Percentiles rank a stretch among this genome's conserved stretches.
These are phyloP conservation scores for Quercus bicolor DNA, from an alignment of 306 rosid species.

Conservation along the genomic window DNA sequence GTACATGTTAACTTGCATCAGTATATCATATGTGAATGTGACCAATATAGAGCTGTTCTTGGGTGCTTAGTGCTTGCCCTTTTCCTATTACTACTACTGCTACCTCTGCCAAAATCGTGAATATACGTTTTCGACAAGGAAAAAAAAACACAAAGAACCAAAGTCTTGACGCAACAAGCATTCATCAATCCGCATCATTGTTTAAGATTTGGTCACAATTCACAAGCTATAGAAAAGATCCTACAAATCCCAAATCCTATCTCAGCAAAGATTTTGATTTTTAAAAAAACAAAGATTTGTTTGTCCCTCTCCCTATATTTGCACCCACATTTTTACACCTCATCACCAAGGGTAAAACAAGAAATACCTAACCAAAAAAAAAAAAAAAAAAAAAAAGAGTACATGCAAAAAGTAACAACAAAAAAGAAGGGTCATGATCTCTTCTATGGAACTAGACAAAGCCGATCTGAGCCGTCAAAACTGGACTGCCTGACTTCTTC, in stretches of 20 bases:
- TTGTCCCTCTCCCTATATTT: constrained; percentile 28
- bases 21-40: no score
- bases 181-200: neutral
- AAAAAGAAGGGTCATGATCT: constrained; percentile 34
- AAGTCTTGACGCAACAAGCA: neutral
- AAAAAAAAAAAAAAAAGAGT: neutral
- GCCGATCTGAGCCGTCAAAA: constrained; percentile 53
- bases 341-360: constrained; percentile 7
- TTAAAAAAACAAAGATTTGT: neutral
- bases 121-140: neutral
- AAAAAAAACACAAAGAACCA: neutral
- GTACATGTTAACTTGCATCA: no score
- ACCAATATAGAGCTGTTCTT: no score
- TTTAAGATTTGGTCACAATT: neutral
- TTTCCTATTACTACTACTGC: neutral
- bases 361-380: neutral
- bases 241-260: no score
- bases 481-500: constrained; percentile 15
- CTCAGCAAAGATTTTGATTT: neutral
- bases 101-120: neutral
- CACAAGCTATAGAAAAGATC: neutral
- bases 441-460: constrained; percentile 19
- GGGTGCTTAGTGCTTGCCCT: neutral
- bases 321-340: constrained; percentile 30
- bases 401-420: neutral